These are phyloP conservation scores for Penicillium argentinense DNA, from an alignment of 495 filamentous ascomycete species.

Conservation along the genomic window DNA sequence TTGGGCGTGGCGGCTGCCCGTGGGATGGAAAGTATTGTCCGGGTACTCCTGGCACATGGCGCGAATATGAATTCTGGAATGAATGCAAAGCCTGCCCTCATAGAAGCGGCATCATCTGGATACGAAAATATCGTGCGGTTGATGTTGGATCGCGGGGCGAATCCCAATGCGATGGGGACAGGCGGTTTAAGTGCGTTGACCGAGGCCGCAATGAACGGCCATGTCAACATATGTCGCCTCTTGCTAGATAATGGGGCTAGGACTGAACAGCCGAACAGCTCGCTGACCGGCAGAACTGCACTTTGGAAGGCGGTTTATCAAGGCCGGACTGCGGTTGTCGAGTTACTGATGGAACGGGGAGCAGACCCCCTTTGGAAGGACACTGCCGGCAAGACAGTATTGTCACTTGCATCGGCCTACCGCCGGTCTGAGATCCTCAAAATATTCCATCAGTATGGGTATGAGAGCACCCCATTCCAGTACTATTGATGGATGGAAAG, in stretches of 20 bases:
- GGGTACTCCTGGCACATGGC: constrained; percentile 27
- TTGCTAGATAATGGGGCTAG: constrained; percentile 37
- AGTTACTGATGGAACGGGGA: constrained; percentile 9
- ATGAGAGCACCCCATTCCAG: not conserved
- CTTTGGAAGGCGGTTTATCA: constrained; percentile 19
- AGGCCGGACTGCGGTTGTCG: constrained; percentile 5
- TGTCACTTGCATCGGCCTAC: not conserved
- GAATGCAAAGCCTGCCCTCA: constrained; percentile 10
- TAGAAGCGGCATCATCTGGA: constrained; percentile 34
- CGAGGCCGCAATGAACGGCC: constrained; percentile 36
- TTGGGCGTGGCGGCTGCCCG: constrained; percentile 32
- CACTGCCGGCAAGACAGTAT: constrained; percentile 2
- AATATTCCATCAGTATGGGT: constrained; percentile 8
- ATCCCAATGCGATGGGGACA: constrained; percentile 38
- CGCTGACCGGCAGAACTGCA: constrained; percentile 6
- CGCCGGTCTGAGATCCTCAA: not conserved
- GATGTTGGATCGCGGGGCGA: constrained; percentile 39
- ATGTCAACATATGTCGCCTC: constrained; percentile 36
- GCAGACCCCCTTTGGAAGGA: constrained; percentile 14
- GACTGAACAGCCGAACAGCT: constrained; percentile 20
- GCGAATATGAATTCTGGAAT: constrained; percentile 17
- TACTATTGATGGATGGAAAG: too few species aligned
- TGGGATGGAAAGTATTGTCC: constrained; percentile 33
- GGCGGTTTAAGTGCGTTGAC: constrained; percentile 40
- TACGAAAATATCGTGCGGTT: constrained; percentile 34